Base-by-base conservation (phyloP, 164 flowering plant genomes). In the Euptelea pleiosperma region DNA sequence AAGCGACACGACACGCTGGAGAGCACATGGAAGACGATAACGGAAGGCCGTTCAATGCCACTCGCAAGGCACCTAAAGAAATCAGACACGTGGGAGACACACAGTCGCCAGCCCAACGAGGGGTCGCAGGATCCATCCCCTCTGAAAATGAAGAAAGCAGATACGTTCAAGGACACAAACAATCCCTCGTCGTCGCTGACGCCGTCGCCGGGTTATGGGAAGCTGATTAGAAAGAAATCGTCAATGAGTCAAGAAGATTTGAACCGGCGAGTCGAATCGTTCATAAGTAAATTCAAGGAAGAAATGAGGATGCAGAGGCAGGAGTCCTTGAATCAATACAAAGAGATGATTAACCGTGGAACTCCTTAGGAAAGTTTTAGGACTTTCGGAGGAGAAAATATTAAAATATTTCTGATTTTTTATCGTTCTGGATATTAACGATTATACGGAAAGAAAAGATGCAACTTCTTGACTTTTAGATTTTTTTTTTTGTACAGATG, bases 231-330 rank as follows among this genome's bases (percentile, higher is more conserved):
- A 52, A 83, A 71, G 40, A 94, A 86, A 31, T 73, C 83, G 49
- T 86, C 96, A 36, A 70, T 70, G 82, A 68, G 90, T 64, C 87
- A 86, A 71, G 98, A 88, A 51, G 98, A 91, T 75, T 68, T 91
- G 89, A 91, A 85, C 48, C 78, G 85, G 43, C 79, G 89, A 66
- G 96, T 82, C 3, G 98, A 91, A 54, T 89, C 89, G 60, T 91
- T 91, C 52, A 91, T 91, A 3, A 82, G 69, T 33, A 91, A 89
- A 73, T 79, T 91, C 60, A 91, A 88, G 18, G 86, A 86, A 58
- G 91, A 91, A 18, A 89, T 91, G 89, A 85, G 82, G 75, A 49
- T 91, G 72, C 92, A 91, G 78, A 79, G 96, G 66, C 79, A 83
- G 39, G 82, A 82, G 60, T 89, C 95, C 0, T 29, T 83, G 52